A percentile compares a stretch with the other conserved stretches of the same genome.
phyloP scores from a whole-genome alignment of 805 yeast genomes.

The Spathaspora gorwiae region DNA sequence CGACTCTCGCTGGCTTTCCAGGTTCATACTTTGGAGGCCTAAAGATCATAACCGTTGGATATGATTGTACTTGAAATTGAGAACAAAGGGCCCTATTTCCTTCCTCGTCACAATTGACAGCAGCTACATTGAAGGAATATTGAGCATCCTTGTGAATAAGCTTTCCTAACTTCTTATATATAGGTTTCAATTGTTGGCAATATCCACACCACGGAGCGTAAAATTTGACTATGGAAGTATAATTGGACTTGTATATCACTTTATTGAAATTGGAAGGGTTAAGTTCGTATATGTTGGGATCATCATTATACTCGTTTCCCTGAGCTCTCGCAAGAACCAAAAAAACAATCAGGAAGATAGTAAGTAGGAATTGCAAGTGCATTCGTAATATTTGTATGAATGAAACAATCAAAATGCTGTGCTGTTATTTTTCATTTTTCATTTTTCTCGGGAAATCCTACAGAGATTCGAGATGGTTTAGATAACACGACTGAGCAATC shows the following conservation, averaged over 20 bases:
- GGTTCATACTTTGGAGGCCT: conserved; percentile 65
- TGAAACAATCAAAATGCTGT: no score
- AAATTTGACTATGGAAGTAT: conserved; percentile 80
- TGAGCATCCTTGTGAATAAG: conserved; percentile 45
- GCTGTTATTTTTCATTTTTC: no score
- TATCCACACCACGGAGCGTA: conserved; percentile 99
- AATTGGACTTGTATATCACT: conserved; percentile 64
- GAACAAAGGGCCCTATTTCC: conserved; percentile 67
- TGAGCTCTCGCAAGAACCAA: conserved; percentile 5
- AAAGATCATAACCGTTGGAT: conserved; percentile 78
- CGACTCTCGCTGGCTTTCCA: conserved; percentile 10
- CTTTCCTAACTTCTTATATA: conserved; percentile 60
- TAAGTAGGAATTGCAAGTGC: neutral
- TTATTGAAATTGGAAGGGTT: conserved; percentile 56
- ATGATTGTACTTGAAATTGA: conserved; percentile 63
- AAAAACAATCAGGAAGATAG: neutral
- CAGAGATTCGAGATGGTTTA: no score
- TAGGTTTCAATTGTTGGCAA: conserved; percentile 68
- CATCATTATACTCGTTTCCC: conserved; percentile 35
- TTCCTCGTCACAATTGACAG: conserved; percentile 80
- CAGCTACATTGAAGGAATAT: conserved; percentile 59
- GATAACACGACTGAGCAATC: no score
- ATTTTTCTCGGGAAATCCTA: no score
- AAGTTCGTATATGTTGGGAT: conserved; percentile 51
- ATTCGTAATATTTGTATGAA: neutral